Percentiles rank a stretch among this genome's conserved stretches.
Evolutionary conservation across 148 eudicot genomes (phyloP).

Genomic region (Beta vulgaris): DNA sequence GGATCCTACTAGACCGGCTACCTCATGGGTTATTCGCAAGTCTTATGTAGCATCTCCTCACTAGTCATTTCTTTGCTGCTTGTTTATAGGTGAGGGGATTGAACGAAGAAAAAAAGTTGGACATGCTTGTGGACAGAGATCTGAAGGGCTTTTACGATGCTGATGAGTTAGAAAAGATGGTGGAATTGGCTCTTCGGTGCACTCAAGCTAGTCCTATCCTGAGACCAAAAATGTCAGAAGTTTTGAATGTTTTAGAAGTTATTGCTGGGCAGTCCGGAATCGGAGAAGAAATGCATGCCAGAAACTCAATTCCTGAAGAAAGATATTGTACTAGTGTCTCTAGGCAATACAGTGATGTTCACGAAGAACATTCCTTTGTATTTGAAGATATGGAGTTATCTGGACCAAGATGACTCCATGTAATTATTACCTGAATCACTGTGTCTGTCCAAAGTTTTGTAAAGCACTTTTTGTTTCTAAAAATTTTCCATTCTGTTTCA

Average conservation of each 20-base stretch:
- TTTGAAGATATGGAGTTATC: conserved; percentile 89
- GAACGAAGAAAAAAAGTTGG: conserved; percentile 56
- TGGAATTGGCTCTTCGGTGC: conserved; percentile 60
- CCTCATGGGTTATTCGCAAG: too few species aligned
- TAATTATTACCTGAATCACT: neutral
- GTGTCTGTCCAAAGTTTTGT: neutral
- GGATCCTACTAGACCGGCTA: too few species aligned
- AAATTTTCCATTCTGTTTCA: too few species aligned
- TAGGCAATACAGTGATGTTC: conserved; percentile 40
- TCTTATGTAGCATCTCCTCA: neutral
- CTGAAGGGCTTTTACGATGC: conserved; percentile 48
- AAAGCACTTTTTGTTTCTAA: neutral
- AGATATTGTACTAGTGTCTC: conserved; percentile 40
- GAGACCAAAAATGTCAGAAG: conserved; percentile 84
- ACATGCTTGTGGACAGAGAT: conserved; percentile 68
- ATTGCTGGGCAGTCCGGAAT: conserved; percentile 34
- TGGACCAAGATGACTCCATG: conserved; percentile 61
- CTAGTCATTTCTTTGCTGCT: neutral
- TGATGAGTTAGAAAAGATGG: conserved; percentile 58
- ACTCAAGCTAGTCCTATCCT: conserved; percentile 61
- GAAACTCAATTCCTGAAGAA: conserved; percentile 27
- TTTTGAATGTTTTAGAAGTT: conserved; percentile 59
- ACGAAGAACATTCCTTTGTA: conserved; percentile 60
- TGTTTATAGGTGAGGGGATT: conserved; percentile 54
- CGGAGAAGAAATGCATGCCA: conserved; percentile 38